Evolutionary conservation across 2,329 filamentous ascomycete species (phyloP).

Genomic region (Penicillium sp.): DNA sequence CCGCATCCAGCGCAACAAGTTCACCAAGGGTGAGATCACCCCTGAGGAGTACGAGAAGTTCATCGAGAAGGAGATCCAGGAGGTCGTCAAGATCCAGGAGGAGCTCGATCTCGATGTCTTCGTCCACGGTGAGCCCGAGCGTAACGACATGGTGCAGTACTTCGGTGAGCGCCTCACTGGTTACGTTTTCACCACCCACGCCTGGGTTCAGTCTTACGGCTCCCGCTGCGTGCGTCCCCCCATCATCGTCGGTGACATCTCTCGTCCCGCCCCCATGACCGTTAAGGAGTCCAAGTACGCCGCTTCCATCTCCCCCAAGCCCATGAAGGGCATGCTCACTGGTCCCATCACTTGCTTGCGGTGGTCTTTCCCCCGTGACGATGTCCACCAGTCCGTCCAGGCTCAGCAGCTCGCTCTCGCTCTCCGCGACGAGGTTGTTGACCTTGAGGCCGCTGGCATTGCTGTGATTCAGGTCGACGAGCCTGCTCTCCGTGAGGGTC

Average conservation of each 20-base stretch:
- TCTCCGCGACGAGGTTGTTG: constrained; percentile 96
- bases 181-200: constrained; percentile 92
- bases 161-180: constrained; percentile 96
- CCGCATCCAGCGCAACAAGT: constrained; percentile 92
- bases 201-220: constrained; percentile 98
- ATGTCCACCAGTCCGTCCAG: constrained; percentile 98
- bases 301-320: constrained; percentile 92
- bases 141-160: constrained; percentile 99
- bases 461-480: constrained; percentile 99
- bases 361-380: constrained; percentile 99
- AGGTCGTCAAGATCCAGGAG: constrained; percentile 94
- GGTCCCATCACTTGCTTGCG: constrained; percentile 97
- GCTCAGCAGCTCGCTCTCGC: constrained; percentile 98
- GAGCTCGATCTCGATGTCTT: constrained; percentile 96
- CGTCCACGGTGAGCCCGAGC: constrained; percentile 98
- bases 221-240: constrained; percentile 97
- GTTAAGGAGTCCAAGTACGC: constrained; percentile 99
- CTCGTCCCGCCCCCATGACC: constrained; percentile 93
- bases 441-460: constrained; percentile 95
- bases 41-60: constrained; percentile 93
- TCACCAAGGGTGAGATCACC: constrained; percentile 98
- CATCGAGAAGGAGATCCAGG: constrained; percentile 97
- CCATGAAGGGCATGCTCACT: constrained; percentile 99
- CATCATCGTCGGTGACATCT: constrained; percentile 98
- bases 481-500: constrained; percentile 98